Percentiles rank a stretch among this genome's conserved stretches.
Conservation (phyloP, 805 yeast genomes). For the Lachancea nothofagi region DNA sequence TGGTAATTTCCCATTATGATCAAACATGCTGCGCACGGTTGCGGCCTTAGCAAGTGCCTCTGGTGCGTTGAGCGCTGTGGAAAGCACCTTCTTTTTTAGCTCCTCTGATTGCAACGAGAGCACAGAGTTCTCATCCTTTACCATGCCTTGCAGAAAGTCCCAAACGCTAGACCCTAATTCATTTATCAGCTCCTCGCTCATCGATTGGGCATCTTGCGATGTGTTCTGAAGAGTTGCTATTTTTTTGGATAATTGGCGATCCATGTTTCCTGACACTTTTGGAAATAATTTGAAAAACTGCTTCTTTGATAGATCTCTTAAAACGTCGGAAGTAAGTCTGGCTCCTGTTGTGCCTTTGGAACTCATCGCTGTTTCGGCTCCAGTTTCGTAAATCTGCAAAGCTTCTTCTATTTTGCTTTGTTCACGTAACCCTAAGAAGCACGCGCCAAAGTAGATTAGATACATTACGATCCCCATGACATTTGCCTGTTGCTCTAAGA, state of each 20-base stretch:
- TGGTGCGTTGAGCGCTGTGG: slow-evolving; percentile 6
- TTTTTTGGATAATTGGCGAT: slow-evolving; percentile 5
- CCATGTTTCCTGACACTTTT: slow-evolving; percentile 3
- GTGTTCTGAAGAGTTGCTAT: slow-evolving; percentile 1
- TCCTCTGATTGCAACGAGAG: slow-evolving; percentile 8
- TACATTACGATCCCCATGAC: slow-evolving; percentile 10
- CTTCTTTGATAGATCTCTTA: slow-evolving; percentile 9
- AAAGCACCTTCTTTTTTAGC: slow-evolving; percentile 5
- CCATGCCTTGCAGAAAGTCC: slow-evolving; percentile 9
- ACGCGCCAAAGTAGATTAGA: slow-evolving; percentile 10
- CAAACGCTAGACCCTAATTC: slow-evolving; percentile 8
- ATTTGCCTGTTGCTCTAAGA: slow-evolving; percentile 9
- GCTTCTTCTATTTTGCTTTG: slow-evolving; percentile 8
- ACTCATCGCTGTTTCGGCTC: background rate
- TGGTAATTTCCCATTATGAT: slow-evolving; percentile 5
- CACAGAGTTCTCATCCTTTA: slow-evolving; percentile 6
- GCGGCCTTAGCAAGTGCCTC: slow-evolving; percentile 10
- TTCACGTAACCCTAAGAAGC: slow-evolving; percentile 8
- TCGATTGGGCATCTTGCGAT: background rate
- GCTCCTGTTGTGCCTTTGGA: background rate
- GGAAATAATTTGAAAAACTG: slow-evolving; percentile 10
- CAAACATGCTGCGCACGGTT: slow-evolving; percentile 8
- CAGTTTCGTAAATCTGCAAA: slow-evolving; percentile 1
- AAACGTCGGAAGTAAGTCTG: slow-evolving; percentile 1
- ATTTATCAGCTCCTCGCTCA: slow-evolving; percentile 7